A percentile compares a stretch with the other conserved stretches of the same genome.
Conservation (phyloP, 73 alveolate genomes). For the Paraurostyla sp. region DNA sequence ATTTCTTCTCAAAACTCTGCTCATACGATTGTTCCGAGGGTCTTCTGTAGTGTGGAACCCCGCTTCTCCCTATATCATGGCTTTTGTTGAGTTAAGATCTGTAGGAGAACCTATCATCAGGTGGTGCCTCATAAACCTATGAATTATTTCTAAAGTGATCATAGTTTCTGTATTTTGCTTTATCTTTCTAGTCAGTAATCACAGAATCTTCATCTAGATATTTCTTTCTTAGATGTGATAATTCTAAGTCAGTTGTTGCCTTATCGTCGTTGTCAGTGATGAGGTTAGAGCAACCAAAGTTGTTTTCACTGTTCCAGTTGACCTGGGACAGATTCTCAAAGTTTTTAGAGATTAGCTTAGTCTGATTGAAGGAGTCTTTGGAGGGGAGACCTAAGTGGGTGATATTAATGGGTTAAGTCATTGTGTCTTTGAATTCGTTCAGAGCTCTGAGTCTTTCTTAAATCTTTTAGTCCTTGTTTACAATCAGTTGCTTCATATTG, state of each 20-base stretch:
- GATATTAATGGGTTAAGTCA: background rate
- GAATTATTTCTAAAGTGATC: background rate
- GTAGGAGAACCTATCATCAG: background rate
- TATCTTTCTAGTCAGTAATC: background rate
- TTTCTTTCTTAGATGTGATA: background rate
- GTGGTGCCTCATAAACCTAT: background rate
- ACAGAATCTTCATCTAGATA: background rate
- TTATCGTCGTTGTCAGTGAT: background rate
- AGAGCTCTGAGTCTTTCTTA: constrained; percentile 27
- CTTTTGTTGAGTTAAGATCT: background rate
- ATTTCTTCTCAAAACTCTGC: background rate
- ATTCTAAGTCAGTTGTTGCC: background rate
- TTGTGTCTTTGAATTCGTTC: constrained; percentile 23
- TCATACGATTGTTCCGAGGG: background rate
- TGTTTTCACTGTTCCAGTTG: background rate
- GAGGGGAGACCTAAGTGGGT: background rate
- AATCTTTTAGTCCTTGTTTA: background rate
- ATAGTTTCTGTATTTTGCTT: background rate
- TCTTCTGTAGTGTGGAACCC: background rate
- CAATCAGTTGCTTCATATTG: constrained; percentile 21
- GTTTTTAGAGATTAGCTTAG: background rate
- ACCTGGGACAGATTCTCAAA: background rate
- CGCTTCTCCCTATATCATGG: background rate
- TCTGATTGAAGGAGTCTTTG: background rate
- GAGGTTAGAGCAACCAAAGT: background rate